Conservation (phyloP, 192 early-diverging fungal genomes). For the Entrophospora sp. region DNA sequence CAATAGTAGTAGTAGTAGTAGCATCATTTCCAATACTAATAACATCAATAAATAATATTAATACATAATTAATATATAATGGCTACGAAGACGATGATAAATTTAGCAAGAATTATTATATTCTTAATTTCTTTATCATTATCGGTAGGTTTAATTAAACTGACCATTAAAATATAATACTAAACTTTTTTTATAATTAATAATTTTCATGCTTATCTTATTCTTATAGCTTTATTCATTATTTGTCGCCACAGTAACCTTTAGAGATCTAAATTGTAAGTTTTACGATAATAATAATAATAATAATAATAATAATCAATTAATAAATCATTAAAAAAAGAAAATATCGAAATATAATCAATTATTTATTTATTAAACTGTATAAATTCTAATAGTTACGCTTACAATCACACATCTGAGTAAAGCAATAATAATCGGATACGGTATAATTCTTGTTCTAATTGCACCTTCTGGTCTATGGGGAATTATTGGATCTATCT, state of each 20-base stretch:
- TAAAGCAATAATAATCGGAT: not conserved
- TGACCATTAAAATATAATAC: too few species aligned
- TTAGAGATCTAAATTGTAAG: not conserved
- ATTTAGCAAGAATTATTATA: too few species aligned
- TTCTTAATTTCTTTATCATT: too few species aligned
- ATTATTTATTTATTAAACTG: not conserved
- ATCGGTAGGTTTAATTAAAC: too few species aligned
- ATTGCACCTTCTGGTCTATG: not conserved
- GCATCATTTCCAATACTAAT: too few species aligned
- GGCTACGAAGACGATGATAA: too few species aligned
- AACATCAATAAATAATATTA: too few species aligned
- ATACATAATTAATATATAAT: too few species aligned
- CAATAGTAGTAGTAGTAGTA: too few species aligned
- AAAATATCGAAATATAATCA: not conserved
- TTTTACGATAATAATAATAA: too few species aligned
- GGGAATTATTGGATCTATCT: conserved; percentile 1
- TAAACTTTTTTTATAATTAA: not conserved
- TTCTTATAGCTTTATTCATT: not conserved
- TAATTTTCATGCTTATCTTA: not conserved
- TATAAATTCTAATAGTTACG: not conserved
- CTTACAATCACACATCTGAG: not conserved
- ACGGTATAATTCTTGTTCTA: not conserved
- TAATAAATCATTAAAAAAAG: too few species aligned
- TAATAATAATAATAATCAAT: too few species aligned
- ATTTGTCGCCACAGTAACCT: not conserved